phyloP scores from a whole-genome alignment of 441 rosid species.

The Populus hybrid region DNA sequence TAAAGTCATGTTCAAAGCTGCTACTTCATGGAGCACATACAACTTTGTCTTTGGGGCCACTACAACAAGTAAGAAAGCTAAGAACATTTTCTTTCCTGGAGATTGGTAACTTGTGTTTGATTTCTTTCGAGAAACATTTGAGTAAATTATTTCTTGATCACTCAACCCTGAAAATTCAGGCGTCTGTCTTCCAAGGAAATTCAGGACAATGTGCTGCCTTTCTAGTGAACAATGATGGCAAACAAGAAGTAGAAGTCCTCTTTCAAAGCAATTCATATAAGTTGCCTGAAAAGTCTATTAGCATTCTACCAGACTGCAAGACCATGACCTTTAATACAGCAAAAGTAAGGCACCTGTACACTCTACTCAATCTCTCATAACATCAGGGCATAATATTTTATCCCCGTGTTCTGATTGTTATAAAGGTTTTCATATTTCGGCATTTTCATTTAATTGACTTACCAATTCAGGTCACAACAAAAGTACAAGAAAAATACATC shows the following conservation, averaged over 20 bases:
- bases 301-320: constrained; percentile 72
- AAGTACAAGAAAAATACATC: neutral
- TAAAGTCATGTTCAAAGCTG: constrained; percentile 52
- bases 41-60: constrained; percentile 35
- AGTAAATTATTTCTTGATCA: neutral
- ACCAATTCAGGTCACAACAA: neutral
- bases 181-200: constrained; percentile 47
- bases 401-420: neutral
- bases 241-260: constrained; percentile 24
- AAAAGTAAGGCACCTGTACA: constrained; percentile 38
- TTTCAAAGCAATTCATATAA: constrained; percentile 44
- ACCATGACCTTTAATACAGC: constrained; percentile 59
- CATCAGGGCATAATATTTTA: neutral
- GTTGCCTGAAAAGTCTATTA: constrained; percentile 58
- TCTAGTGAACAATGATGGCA: constrained; percentile 44
- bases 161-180: constrained; percentile 33
- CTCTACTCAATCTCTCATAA: neutral
- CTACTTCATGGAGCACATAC: constrained; percentile 45
- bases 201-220: constrained; percentile 62
- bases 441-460: neutral
- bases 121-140: neutral
- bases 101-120: neutral
- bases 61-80: constrained; percentile 47
- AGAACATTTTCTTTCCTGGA: neutral
- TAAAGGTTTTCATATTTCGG: neutral